These are phyloP conservation scores for Boletus huronensis DNA, from an alignment of 768 basidiomycete species.

Conservation along the genomic window DNA sequence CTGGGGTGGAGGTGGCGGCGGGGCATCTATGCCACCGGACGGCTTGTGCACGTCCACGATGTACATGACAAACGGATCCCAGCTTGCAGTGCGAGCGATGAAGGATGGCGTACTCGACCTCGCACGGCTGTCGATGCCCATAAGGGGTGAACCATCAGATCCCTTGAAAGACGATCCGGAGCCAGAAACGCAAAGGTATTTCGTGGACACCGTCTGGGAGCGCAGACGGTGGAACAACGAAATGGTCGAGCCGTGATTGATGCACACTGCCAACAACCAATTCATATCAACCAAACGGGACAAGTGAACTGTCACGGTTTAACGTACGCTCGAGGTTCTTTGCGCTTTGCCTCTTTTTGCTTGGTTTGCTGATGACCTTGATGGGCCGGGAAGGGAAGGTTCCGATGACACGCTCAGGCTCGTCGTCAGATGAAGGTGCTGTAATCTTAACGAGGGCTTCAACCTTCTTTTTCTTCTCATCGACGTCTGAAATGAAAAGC, in stretches of 20 bases:
- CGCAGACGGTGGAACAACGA: slow-evolving; percentile 95
- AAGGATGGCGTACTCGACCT: slow-evolving; percentile 79
- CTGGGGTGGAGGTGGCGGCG: slow-evolving; percentile 78
- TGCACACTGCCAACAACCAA: slow-evolving; percentile 62
- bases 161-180: slow-evolving; percentile 90
- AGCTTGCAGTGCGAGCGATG: slow-evolving; percentile 84
- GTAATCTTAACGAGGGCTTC: slow-evolving; percentile 89
- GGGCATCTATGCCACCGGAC: slow-evolving; percentile 68
- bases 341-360: slow-evolving; percentile 92
- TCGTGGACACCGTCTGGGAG: slow-evolving; percentile 93
- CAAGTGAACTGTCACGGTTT: slow-evolving; percentile 5
- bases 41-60: slow-evolving; percentile 92
- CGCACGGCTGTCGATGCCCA: slow-evolving; percentile 72
- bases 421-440: slow-evolving; percentile 74
- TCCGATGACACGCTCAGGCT: slow-evolving; percentile 80
- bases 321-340: slow-evolving; percentile 88
- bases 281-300: slow-evolving; percentile 14
- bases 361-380: slow-evolving; percentile 97
- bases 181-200: slow-evolving; percentile 94
- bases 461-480: slow-evolving; percentile 94
- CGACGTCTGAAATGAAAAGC: slow-evolving; percentile 91
- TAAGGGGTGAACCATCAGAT: slow-evolving; percentile 83
- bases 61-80: slow-evolving; percentile 97
- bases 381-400: slow-evolving; percentile 92
- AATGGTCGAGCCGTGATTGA: slow-evolving; percentile 93